A percentile compares a stretch with the other conserved stretches of the same genome.
These are phyloP conservation scores for Larix sibirica DNA, from an alignment of 83 land plant genomes.

Conservation along the genomic window DNA sequence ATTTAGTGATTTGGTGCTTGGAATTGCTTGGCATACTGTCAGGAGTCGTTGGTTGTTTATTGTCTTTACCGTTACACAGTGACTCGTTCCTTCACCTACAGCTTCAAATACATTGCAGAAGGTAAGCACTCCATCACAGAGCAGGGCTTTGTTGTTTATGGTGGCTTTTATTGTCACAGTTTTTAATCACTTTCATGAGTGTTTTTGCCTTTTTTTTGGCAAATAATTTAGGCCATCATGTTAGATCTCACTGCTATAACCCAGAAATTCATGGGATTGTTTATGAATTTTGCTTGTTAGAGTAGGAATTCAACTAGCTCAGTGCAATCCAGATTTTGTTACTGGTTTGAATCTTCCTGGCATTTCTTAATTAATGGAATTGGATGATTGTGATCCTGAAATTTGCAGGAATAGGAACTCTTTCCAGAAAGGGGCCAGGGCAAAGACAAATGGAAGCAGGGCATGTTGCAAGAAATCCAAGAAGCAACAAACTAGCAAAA, in stretches of 20 bases:
- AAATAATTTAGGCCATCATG: too few species aligned
- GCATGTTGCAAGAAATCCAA: conserved; percentile 44
- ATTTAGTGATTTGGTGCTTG: too few species aligned
- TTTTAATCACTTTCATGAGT: neutral
- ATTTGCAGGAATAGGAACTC: neutral
- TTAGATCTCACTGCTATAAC: neutral
- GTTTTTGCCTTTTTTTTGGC: neutral
- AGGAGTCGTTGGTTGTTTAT: too few species aligned
- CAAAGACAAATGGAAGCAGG: neutral
- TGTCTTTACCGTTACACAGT: neutral
- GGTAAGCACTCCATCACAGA: neutral
- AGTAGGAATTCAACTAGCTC: too few species aligned
- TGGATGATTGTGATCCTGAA: neutral
- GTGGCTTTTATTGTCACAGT: neutral
- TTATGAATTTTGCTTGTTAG: neutral
- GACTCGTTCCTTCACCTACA: neutral
- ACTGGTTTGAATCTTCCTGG: too few species aligned
- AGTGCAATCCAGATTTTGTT: too few species aligned
- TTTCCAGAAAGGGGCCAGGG: neutral
- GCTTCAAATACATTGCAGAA: too few species aligned
- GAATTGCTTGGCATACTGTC: neutral
- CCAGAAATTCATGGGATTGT: neutral
- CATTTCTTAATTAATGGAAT: neutral
- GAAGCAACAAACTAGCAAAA: conserved; percentile 45
- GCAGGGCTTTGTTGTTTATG: neutral